Percentiles rank a stretch among this genome's conserved stretches.
phyloP scores from a whole-genome alignment of 495 filamentous ascomycete species.

The Hypoxylon cercidicola region DNA sequence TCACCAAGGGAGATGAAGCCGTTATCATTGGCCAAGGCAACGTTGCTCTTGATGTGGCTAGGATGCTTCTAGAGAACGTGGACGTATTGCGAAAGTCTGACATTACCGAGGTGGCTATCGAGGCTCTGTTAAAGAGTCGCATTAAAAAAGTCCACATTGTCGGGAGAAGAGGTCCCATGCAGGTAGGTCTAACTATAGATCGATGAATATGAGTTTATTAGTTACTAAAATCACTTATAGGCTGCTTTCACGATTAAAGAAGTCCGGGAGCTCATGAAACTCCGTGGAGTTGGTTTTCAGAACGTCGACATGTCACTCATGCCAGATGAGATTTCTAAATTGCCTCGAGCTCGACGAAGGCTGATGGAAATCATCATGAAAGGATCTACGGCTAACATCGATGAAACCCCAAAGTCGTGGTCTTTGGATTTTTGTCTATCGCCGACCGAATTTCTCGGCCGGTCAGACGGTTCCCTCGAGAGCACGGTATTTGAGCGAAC shows the following conservation, averaged over 20 bases:
- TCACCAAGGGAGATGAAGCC: constrained; percentile 82
- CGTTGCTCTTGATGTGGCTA: constrained; percentile 91
- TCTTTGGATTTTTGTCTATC: constrained; percentile 83
- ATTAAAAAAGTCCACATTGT: constrained; percentile 85
- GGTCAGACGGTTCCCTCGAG: constrained; percentile 59
- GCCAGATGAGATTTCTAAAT: constrained; percentile 67
- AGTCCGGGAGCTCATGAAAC: constrained; percentile 81
- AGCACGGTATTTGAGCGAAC: constrained; percentile 75
- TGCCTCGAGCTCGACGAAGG: constrained; percentile 78
- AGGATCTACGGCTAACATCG: constrained; percentile 65
- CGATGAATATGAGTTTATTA: constrained; percentile 68
- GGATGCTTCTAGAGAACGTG: constrained; percentile 81
- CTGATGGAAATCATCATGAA: constrained; percentile 83
- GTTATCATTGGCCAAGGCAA: constrained; percentile 95
- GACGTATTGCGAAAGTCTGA: constrained; percentile 82
- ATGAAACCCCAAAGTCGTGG: constrained; percentile 73
- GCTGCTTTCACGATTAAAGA: constrained; percentile 96
- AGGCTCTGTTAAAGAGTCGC: constrained; percentile 74
- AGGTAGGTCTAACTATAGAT: constrained; percentile 59
- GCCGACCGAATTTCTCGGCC: constrained; percentile 73
- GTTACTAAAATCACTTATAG: constrained; percentile 50
- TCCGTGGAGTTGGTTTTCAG: constrained; percentile 77
- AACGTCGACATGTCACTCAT: constrained; percentile 72
- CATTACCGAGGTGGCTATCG: constrained; percentile 84
- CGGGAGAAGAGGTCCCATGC: constrained; percentile 86